Base-by-base conservation (phyloP, 1,284 basidiomycete genomes). In the Sparassis latifolia region DNA sequence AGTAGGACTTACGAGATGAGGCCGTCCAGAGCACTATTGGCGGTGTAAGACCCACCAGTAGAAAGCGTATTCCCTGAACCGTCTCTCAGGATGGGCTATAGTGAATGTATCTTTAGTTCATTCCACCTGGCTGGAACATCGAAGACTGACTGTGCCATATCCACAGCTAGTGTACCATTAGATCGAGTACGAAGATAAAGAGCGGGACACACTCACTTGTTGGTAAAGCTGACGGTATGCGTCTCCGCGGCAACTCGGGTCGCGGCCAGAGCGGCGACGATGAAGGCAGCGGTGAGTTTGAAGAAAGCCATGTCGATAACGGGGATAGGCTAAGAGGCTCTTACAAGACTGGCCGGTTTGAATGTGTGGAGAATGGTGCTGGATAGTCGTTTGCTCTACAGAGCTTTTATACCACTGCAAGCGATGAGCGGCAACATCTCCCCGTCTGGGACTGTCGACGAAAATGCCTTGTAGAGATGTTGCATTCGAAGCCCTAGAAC, bases 11-110 rank as follows among this genome's bases (percentile, higher is more conserved):
- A 55, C 55, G 59, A 53, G 32, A 59, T 61, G 29, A 55, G 58
- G 20, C 52, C 47, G 12, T 45, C 48, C 33, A 59, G 48, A 27
- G 58, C 53, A 5, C 59, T 58, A 33, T 47, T 39, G 37, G 7
- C 28, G 2, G 49, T 47, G 44, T 47, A 51, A 28, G 37, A 30
- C 7, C 33, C 45, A 3, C 49, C 49, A 2, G 39, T 33, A 6
- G 49, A 51, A 27, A 50, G 40, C n/a, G 39, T 45, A 2, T 9
- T 20, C 29, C 43, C 48, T 35, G 54, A 48, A 29, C 59, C 12
- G 52, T 51, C 32, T 20, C 59, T 54, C 42, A 64, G 54, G 35
- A 50, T 51, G 31, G 62, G 62, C 61, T 63, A 27, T 6, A 42
- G 28, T 29, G 5, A 10, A 63, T 33, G 61, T 58, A 30, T 37